Evolutionary conservation across 2,329 filamentous ascomycete species (phyloP), one percentile per base, ranked within the genome.

Genomic region (Aspergillus sp.): DNA sequence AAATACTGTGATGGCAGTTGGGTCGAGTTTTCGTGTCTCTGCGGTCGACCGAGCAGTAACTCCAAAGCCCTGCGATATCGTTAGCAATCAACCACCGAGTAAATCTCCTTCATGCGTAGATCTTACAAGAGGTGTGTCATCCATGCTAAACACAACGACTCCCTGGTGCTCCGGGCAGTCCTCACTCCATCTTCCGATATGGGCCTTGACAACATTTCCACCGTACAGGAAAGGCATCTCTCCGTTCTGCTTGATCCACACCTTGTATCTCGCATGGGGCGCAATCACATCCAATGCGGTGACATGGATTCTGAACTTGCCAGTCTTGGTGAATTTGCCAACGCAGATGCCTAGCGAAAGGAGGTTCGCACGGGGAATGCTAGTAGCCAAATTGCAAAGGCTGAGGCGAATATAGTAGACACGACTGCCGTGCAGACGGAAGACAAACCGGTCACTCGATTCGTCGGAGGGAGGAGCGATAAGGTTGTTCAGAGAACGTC

Each of bases 181-280:
- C 60, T 95, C 90, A 33, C 83, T 87, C 83, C 87, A 91, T 49
- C 90, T 74, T 13, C 88, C 88, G 12, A 93, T 80, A 65, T 90
- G 86, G 29, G 85, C 86, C 67, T 88, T 88, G 55, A 94, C 81
- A 41, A 95, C 77, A 67, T 97, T 90, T 45, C 88, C 88, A 42
- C 93, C 93, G 69, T 97, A 98, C 37, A 98, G 72, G 67, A 95
- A 97, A 1, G 93, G 91, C 90, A 96, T 95, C 61, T 94, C 90
- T 54, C 93, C 93, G 70, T 97, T 97, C 47, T 84, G 80, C 71
- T 94, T 94, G 55, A 98, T 85, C 90, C 90, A 97, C 57, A 97
- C 83, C 81, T 97, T 97, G 73, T 95, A 95, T 47, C 93, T 78
- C 36, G 91, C 91, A 67, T 96, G 89, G 53, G 88, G 85, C 45